Conservation (phyloP, 2,329 filamentous ascomycete genomes). For the Escovopsis sp. region DNA sequence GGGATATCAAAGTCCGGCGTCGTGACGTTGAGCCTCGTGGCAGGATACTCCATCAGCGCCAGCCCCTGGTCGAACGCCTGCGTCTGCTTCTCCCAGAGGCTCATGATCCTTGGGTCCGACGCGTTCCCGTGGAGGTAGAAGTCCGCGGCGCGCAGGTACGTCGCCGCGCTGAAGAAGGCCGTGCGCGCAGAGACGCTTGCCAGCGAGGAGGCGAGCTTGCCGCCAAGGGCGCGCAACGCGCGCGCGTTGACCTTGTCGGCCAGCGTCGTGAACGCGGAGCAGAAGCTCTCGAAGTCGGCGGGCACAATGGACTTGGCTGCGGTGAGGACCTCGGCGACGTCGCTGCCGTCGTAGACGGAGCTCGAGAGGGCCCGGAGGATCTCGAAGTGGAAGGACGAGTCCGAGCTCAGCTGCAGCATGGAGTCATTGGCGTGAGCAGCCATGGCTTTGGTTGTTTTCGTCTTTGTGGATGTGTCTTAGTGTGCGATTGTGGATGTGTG, state of each 20-base stretch:
- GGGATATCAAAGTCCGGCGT: constrained; percentile 17
- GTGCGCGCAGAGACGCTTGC: constrained; percentile 11
- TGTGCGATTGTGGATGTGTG: no score
- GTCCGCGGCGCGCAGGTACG: constrained; percentile 26
- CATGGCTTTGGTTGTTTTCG: no score
- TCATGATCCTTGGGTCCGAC: constrained; percentile 22
- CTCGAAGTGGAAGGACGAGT: constrained; percentile 12
- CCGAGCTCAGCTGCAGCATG: constrained; percentile 10
- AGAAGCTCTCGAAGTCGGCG: constrained; percentile 12
- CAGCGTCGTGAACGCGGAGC: constrained; percentile 8
- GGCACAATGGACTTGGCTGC: constrained; percentile 9
- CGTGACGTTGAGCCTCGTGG: constrained; percentile 16
- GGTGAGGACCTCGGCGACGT: constrained; percentile 17
- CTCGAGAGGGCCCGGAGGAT: constrained; percentile 11
- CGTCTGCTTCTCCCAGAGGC: constrained; percentile 19
- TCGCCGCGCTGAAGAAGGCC: constrained; percentile 22
- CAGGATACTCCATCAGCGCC: constrained; percentile 17
- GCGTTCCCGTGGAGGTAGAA: constrained; percentile 27
- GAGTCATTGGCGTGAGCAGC: background rate
- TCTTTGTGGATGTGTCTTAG: no score
- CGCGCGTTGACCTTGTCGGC: constrained; percentile 8
- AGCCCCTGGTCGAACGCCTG: constrained; percentile 23
- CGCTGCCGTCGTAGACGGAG: constrained; percentile 12
- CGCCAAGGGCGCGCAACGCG: constrained; percentile 5
- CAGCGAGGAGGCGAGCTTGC: constrained; percentile 1